Base-by-base conservation (phyloP, 805 yeast genomes). In the Ogataea wickerhamii region DNA sequence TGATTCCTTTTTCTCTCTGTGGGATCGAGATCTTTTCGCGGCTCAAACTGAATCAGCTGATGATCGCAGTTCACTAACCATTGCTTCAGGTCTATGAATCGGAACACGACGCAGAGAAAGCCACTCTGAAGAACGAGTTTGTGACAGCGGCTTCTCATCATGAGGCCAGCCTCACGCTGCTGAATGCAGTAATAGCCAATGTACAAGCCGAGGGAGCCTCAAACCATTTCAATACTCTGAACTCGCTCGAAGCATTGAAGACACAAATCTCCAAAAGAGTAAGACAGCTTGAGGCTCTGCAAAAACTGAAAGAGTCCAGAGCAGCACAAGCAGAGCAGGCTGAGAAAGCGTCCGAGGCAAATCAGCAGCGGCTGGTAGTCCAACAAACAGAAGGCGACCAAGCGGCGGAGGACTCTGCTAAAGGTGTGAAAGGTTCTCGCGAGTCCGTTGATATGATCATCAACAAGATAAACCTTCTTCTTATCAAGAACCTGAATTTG, bases 41-140 rank as follows among this genome's bases (percentile, higher is more conserved):
- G n/a, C n/a, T n/a, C n/a, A n/a, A n/a, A n/a, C n/a, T n/a, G n/a
- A n/a, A n/a, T n/a, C n/a, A n/a, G n/a, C n/a, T n/a, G n/a, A n/a
- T n/a, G n/a, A n/a, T n/a, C n/a, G n/a, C n/a, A n/a, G n/a, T n/a
- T n/a, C n/a, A n/a, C n/a, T n/a, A n/a, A n/a, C n/a, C n/a, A n/a
- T n/a, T n/a, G n/a, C n/a, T n/a, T n/a, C 24, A 73, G 74, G 74
- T 74, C 2, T 78, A 76, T 45, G 67, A 67, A 20, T 54, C 70
- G 4, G 76, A 77, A 14, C 73, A 71, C 38, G 66, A 62, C 31
- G 85, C 83, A 0, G 83, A 80, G 43, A 54, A 61, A 19, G 67
- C 73, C 10, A 64, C 69, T 1, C 43, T 66, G 21, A 62, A 65
- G 31, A 70, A 70, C 6, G 72, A 74, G 29, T 64, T 63, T 24